These are phyloP conservation scores for Decorospora gaudefroyi DNA, from an alignment of 2,329 filamentous ascomycete genomes.

Conservation along the genomic window DNA sequence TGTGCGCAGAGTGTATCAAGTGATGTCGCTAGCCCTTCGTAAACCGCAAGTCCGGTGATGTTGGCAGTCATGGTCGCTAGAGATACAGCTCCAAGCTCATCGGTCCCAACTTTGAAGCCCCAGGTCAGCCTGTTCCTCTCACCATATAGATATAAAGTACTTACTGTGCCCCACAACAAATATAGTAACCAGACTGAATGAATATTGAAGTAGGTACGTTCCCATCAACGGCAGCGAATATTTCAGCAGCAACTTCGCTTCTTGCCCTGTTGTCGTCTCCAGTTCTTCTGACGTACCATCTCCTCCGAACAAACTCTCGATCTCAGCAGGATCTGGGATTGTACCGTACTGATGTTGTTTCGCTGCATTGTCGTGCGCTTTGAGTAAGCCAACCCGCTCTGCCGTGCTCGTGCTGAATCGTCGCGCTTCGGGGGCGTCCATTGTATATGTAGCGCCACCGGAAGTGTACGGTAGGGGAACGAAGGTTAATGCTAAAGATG, in stretches of 20 bases:
- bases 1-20: conserved; percentile 59
- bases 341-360: conserved; percentile 38
- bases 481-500: conserved; percentile 30
- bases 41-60: conserved; percentile 58
- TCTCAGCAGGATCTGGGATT: conserved; percentile 31
- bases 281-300: conserved; percentile 29
- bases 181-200: conserved; percentile 57
- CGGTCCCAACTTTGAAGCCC: conserved; percentile 48
- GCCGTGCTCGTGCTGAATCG: conserved; percentile 39
- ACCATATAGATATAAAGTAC: neutral
- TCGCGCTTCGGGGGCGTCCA: conserved; percentile 41
- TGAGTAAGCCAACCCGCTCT: conserved; percentile 33
- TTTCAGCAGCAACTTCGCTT: conserved; percentile 44
- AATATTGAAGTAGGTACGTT: conserved; percentile 62
- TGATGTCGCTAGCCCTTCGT: conserved; percentile 58
- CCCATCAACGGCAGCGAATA: conserved; percentile 57
- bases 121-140: neutral
- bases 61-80: conserved; percentile 60
- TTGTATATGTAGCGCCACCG: conserved; percentile 27
- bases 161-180: conserved; percentile 56
- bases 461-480: conserved; percentile 30
- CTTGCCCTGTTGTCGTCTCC: conserved; percentile 31
- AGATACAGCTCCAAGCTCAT: conserved; percentile 59
- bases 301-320: conserved; percentile 33
- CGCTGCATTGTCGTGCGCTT: conserved; percentile 23